Evolutionary conservation across 2,329 filamentous ascomycete species (phyloP).

Genomic region (Fusarium aywerte): DNA sequence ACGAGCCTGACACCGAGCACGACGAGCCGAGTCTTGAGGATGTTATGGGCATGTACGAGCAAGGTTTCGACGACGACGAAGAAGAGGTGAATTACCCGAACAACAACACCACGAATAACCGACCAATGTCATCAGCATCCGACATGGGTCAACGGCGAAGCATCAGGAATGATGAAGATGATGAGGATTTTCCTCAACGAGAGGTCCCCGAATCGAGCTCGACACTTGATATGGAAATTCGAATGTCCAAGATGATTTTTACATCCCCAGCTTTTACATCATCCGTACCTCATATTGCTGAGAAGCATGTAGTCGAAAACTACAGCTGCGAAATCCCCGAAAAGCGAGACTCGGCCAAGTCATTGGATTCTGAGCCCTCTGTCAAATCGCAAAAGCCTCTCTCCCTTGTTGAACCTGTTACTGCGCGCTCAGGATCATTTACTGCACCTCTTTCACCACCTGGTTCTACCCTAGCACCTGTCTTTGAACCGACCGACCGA

Average conservation of each 20-base stretch:
- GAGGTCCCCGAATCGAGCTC: constrained; percentile 39
- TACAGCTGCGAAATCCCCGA: constrained; percentile 46
- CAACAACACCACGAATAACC: constrained; percentile 14
- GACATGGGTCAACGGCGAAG: constrained; percentile 43
- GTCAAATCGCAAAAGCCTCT: constrained; percentile 42
- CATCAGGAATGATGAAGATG: constrained; percentile 23
- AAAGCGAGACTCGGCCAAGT: constrained; percentile 65
- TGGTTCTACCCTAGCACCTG: constrained; percentile 8
- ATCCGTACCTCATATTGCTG: constrained; percentile 54
- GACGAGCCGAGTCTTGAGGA: constrained; percentile 72
- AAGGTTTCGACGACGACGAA: constrained; percentile 64
- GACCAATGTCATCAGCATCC: constrained; percentile 53
- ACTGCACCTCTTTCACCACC: constrained; percentile 29
- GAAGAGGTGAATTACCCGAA: constrained; percentile 51
- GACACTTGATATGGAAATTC: constrained; percentile 53
- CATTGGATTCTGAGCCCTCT: constrained; percentile 54
- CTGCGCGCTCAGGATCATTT: constrained; percentile 16
- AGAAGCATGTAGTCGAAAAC: constrained; percentile 43
- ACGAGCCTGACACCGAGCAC: constrained; percentile 51
- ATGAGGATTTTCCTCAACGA: constrained; percentile 37
- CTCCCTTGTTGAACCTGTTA: constrained; percentile 16
- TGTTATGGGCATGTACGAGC: constrained; percentile 77
- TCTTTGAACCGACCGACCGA: constrained; percentile 21
- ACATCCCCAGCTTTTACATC: constrained; percentile 53
- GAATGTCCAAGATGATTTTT: constrained; percentile 56